Evolutionary conservation across 805 yeast species (phyloP).

Genomic region (Ogataea populi-albae): DNA sequence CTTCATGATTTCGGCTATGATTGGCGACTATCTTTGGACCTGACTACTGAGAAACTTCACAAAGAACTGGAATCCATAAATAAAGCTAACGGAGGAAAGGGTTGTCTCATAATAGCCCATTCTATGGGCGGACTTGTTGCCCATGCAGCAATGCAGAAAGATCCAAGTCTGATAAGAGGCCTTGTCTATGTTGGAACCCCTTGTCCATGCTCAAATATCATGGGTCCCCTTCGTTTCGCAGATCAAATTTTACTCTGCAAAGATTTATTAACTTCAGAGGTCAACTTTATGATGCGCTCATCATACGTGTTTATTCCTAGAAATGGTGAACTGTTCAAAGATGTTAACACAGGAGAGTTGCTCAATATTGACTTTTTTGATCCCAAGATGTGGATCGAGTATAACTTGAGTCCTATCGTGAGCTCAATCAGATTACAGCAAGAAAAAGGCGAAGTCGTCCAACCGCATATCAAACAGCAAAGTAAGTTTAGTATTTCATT

Average conservation of each 20-base stretch:
- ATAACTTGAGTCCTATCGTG: conserved; percentile 74
- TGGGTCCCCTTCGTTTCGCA: conserved; percentile 82
- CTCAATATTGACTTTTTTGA: conserved; percentile 74
- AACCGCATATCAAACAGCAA: conserved; percentile 24
- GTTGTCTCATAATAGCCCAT: conserved; percentile 75
- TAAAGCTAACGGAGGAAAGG: conserved; percentile 46
- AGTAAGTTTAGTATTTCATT: conserved; percentile 37
- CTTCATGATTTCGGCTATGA: conserved; percentile 86
- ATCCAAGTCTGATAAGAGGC: conserved; percentile 70
- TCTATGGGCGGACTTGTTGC: conserved; percentile 93
- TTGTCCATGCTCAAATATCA: conserved; percentile 74
- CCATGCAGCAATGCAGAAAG: conserved; percentile 69
- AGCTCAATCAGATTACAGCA: conserved; percentile 32
- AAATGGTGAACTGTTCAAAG: conserved; percentile 70
- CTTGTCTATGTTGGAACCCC: conserved; percentile 83
- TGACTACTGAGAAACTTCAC: conserved; percentile 50
- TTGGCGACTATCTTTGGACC: conserved; percentile 77
- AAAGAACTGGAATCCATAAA: conserved; percentile 46
- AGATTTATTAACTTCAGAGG: conserved; percentile 72
- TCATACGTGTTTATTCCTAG: conserved; percentile 76
- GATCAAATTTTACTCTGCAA: conserved; percentile 76
- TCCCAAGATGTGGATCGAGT: conserved; percentile 75
- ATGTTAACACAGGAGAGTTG: conserved; percentile 53
- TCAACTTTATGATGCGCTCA: conserved; percentile 85
- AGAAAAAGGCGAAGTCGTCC: conserved; percentile 23